A percentile compares a stretch with the other conserved stretches of the same genome.
These are phyloP conservation scores for Huntiella savannae DNA, from an alignment of 2,329 filamentous ascomycete species.

Conservation along the genomic window DNA sequence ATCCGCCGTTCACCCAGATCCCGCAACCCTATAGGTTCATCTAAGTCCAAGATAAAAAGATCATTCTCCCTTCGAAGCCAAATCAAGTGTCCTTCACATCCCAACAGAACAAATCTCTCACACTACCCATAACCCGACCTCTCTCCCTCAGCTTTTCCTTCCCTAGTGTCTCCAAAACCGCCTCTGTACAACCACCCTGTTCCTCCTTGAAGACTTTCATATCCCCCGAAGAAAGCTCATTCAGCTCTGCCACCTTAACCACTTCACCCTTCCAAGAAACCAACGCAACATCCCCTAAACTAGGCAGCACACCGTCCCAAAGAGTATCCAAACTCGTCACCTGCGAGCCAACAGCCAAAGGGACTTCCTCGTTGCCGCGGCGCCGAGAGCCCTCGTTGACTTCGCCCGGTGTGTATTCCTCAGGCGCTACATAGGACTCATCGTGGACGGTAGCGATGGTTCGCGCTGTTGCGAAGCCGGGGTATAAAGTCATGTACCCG, in stretches of 20 bases:
- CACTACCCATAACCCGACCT: constrained; percentile 16
- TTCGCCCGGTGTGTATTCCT: constrained; percentile 33
- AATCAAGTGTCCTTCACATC: too few relatives aligned
- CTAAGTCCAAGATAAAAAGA: too few relatives aligned
- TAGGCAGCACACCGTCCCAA: constrained; percentile 23
- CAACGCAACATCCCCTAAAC: constrained; percentile 33
- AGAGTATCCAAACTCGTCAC: constrained; percentile 30
- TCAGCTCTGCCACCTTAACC: constrained; percentile 19
- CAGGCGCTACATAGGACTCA: constrained; percentile 53
- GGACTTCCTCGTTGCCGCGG: constrained; percentile 15
- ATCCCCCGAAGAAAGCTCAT: constrained; percentile 30
- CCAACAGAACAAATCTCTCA: constrained; percentile 46
- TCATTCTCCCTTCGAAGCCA: too few relatives aligned
- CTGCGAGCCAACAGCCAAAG: constrained; percentile 26
- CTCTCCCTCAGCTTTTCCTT: constrained; percentile 11
- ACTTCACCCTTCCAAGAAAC: constrained; percentile 42
- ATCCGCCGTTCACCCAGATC: too few relatives aligned
- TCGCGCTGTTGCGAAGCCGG: constrained; percentile 33
- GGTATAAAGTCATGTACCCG: constrained; percentile 67
- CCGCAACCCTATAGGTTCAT: too few relatives aligned
- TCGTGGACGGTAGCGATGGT: constrained; percentile 56
- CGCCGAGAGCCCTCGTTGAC: constrained; percentile 12
- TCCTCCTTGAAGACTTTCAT: constrained; percentile 37
- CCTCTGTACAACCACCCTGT: constrained; percentile 45
- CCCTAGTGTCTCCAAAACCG: constrained; percentile 14